Percentiles rank a stretch among this genome's conserved stretches.
Conservation (phyloP, 306 rosid genomes). For the Adenanthera pavonina region DNA sequence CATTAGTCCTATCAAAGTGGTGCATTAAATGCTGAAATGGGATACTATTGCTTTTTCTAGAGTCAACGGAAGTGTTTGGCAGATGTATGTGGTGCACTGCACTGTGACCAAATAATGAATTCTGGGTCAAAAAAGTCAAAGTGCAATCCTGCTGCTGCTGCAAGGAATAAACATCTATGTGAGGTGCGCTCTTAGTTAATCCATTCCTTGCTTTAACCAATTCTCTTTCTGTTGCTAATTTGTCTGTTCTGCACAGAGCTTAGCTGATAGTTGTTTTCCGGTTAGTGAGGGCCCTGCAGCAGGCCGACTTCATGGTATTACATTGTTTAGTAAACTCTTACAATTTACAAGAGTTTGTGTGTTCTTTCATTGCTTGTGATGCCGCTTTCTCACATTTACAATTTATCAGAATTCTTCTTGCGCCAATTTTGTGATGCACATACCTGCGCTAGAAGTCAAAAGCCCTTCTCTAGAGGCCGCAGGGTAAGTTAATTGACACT, state of each 20-base stretch:
- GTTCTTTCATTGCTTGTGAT: conserved; percentile 9
- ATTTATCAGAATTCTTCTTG: conserved; percentile 67
- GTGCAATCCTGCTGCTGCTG: conserved; percentile 81
- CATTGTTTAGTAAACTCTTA: background rate
- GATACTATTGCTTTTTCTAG: conserved; percentile 52
- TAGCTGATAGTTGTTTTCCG: conserved; percentile 79
- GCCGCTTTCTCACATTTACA: conserved; percentile 30
- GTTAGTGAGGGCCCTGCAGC: conserved; percentile 63
- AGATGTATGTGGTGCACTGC: conserved; percentile 78
- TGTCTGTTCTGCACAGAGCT: conserved; percentile 47
- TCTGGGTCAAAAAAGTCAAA: conserved; percentile 59
- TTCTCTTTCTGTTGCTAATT: conserved; percentile 36
- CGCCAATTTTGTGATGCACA: conserved; percentile 85
- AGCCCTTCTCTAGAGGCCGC: conserved; percentile 78
- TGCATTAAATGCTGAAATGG: conserved; percentile 42
- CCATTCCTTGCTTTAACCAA: conserved; percentile 5
- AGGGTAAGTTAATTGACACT: conserved; percentile 53
- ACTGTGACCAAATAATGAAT: conserved; percentile 65
- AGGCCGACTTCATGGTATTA: conserved; percentile 74
- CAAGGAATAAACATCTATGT: conserved; percentile 77
- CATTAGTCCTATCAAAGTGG: background rate
- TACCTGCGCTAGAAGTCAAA: conserved; percentile 60
- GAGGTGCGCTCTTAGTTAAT: conserved; percentile 61
- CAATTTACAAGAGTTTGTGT: conserved; percentile 30
- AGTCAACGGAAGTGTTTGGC: conserved; percentile 73